A percentile compares a stretch with the other conserved stretches of the same genome.
These are phyloP conservation scores for Lolium perenne DNA, from an alignment of 176 grass and related monocot species.

Conservation along the genomic window DNA sequence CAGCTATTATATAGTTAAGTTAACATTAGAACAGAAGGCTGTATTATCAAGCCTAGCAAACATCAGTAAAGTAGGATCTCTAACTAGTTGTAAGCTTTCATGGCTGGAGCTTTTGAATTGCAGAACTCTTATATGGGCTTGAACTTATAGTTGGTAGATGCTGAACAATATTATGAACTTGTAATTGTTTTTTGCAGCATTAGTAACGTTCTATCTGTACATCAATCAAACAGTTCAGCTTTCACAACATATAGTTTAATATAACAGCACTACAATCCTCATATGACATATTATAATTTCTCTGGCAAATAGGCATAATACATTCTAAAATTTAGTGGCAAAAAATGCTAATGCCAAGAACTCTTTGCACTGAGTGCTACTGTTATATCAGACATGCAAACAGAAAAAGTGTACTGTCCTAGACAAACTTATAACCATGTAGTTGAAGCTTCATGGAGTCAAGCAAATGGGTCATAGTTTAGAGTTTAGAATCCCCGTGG, in stretches of 20 bases:
- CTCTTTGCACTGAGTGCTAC: neutral
- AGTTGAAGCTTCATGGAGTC: neutral
- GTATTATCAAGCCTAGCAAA: neutral
- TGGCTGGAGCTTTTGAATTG: neutral
- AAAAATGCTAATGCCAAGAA: conserved; percentile 5
- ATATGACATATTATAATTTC: neutral
- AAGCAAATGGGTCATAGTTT: conserved; percentile 8
- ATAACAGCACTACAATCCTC: neutral
- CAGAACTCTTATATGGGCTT: neutral
- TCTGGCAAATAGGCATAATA: neutral
- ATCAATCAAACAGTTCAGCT: neutral
- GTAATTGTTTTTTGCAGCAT: neutral
- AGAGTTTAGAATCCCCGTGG: neutral
- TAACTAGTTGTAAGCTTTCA: neutral
- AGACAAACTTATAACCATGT: neutral
- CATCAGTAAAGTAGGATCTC: neutral
- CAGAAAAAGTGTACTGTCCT: neutral
- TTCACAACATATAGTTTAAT: neutral
- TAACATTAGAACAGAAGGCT: neutral
- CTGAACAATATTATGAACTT: neutral
- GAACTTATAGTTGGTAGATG: neutral
- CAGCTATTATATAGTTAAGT: neutral
- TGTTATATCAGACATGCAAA: neutral
- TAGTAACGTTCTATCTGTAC: neutral
- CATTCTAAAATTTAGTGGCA: neutral